phyloP scores from a whole-genome alignment of 2,329 filamentous ascomycete species.

The Fusarium sp. region DNA sequence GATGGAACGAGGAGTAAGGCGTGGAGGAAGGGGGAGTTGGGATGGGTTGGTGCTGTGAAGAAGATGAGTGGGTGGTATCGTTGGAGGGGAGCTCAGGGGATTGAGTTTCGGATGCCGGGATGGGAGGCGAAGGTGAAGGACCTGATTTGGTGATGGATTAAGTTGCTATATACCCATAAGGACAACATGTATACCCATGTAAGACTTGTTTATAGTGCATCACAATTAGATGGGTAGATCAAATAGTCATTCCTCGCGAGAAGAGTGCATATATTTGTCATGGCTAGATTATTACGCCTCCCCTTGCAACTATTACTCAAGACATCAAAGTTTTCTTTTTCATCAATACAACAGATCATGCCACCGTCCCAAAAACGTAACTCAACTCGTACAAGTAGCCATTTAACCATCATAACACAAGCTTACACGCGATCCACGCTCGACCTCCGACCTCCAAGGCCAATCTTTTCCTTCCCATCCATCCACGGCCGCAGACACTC shows the following conservation, averaged over 20 bases:
- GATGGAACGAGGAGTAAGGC: slow-evolving; percentile 46
- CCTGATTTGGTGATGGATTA: slow-evolving; percentile 12
- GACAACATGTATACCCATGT: neutral
- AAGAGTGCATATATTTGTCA: neutral
- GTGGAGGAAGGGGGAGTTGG: slow-evolving; percentile 57
- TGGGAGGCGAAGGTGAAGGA: slow-evolving; percentile 35
- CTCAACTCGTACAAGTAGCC: slow-evolving; percentile 24
- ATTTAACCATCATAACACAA: neutral
- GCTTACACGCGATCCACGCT: slow-evolving; percentile 44
- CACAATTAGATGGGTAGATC: neutral
- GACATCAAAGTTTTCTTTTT: slow-evolving; percentile 18
- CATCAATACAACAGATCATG: slow-evolving; percentile 7
- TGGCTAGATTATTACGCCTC: slow-evolving; percentile 11
- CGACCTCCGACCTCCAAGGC: slow-evolving; percentile 45
- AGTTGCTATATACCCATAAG: neutral
- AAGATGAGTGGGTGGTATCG: slow-evolving; percentile 52
- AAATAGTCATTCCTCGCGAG: neutral
- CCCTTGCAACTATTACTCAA: slow-evolving; percentile 24
- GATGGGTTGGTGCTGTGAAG: slow-evolving; percentile 59
- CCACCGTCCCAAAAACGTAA: slow-evolving; percentile 7
- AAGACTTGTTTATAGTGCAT: neutral
- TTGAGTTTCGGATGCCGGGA: slow-evolving; percentile 42
- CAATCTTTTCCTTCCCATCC: slow-evolving; percentile 77
- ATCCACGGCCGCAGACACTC: slow-evolving; percentile 86
- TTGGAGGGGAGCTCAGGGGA: slow-evolving; percentile 40